phyloP scores from a whole-genome alignment of 2,329 filamentous ascomycete species.

The Metarhizium album region DNA sequence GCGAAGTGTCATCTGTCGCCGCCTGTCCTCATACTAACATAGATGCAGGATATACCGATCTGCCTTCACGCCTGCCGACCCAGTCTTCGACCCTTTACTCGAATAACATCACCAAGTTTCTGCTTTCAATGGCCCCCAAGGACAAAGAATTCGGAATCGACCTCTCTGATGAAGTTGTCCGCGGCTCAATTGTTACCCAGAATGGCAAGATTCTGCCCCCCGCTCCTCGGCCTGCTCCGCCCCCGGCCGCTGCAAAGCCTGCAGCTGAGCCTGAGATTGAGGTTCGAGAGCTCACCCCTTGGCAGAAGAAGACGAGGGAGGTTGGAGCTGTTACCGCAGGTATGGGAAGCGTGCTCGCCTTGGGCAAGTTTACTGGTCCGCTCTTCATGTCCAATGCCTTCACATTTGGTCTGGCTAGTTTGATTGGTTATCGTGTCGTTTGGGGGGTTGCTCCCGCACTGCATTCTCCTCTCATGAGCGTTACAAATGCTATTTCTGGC shows the following conservation, averaged over 20 bases:
- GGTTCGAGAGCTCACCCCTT: slow-evolving; percentile 62
- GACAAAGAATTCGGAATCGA: slow-evolving; percentile 74
- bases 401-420: slow-evolving; percentile 70
- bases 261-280: slow-evolving; percentile 38
- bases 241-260: slow-evolving; percentile 37
- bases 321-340: slow-evolving; percentile 64
- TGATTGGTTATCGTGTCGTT: slow-evolving; percentile 80
- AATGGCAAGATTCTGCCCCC: slow-evolving; percentile 67
- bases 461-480: slow-evolving; percentile 84
- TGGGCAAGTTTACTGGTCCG: slow-evolving; percentile 73
- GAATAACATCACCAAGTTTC: slow-evolving; percentile 85
- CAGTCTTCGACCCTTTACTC: slow-evolving; percentile 86
- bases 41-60: slow-evolving; percentile 62
- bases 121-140: slow-evolving; percentile 70
- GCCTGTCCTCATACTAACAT: background rate
- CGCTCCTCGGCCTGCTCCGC: slow-evolving; percentile 55
- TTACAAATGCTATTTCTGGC: slow-evolving; percentile 85
- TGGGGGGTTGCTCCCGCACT: slow-evolving; percentile 79
- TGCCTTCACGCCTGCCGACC: slow-evolving; percentile 76
- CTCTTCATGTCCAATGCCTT: slow-evolving; percentile 84
- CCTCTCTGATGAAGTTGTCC: slow-evolving; percentile 73
- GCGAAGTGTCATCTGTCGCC: background rate
- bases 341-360: slow-evolving; percentile 63
- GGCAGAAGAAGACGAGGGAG: slow-evolving; percentile 68
- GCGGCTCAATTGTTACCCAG: slow-evolving; percentile 72